Conservation (phyloP, 2,329 filamentous ascomycete species). For the Paecilomyces formosus region DNA sequence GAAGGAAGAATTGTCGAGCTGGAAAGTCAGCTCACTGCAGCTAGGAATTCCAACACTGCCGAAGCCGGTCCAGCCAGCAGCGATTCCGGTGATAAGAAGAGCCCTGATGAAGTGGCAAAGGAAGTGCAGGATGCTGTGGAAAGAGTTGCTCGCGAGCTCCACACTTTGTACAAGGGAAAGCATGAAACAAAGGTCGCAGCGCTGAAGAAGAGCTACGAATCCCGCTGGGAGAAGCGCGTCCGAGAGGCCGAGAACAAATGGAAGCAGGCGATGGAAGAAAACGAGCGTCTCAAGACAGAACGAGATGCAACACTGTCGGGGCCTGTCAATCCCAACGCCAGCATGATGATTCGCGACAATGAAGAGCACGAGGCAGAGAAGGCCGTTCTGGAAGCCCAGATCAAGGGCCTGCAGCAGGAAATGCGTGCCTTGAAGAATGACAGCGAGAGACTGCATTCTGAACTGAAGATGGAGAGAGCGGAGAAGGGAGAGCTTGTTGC, state of each 20-base stretch:
- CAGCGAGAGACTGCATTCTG: slow-evolving; percentile 56
- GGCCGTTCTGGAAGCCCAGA: slow-evolving; percentile 63
- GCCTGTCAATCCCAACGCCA: slow-evolving; percentile 40
- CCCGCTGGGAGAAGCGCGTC: slow-evolving; percentile 81
- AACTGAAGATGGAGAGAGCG: slow-evolving; percentile 46
- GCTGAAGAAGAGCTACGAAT: slow-evolving; percentile 73
- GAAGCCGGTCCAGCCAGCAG: slow-evolving; percentile 19
- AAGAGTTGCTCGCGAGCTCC: slow-evolving; percentile 87
- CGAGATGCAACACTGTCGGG: slow-evolving; percentile 60
- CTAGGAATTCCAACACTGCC: slow-evolving; percentile 23
- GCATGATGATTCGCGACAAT: slow-evolving; percentile 35
- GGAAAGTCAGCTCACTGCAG: slow-evolving; percentile 38
- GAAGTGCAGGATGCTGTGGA: slow-evolving; percentile 83
- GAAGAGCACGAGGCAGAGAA: slow-evolving; percentile 61
- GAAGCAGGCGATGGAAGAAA: slow-evolving; percentile 62
- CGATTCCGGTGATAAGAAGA: slow-evolving; percentile 29
- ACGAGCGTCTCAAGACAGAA: slow-evolving; percentile 62
- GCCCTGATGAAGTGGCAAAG: slow-evolving; percentile 39
- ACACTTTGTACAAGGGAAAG: slow-evolving; percentile 91
- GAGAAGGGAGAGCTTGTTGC: slow-evolving; percentile 43
- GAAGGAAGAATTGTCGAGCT: slow-evolving; percentile 40
- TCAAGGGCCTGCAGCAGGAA: slow-evolving; percentile 68
- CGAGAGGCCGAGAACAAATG: slow-evolving; percentile 68
- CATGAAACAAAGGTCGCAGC: slow-evolving; percentile 94
- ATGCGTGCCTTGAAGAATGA: slow-evolving; percentile 62